These are phyloP conservation scores for Mycena alexandri DNA, from an alignment of 768 basidiomycete genomes.

Conservation along the genomic window DNA sequence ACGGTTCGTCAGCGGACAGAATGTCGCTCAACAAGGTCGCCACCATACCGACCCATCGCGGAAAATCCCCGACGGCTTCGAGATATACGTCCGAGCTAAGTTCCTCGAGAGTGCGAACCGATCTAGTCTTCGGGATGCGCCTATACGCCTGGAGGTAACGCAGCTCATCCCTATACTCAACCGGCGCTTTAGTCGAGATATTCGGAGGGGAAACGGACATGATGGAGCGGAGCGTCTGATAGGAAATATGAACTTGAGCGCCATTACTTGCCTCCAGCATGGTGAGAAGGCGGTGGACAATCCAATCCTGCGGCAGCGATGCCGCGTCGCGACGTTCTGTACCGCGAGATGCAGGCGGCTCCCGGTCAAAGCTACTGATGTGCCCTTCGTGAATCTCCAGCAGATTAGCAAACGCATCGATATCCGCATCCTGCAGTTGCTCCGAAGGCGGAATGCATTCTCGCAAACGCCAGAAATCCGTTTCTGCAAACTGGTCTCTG, in stretches of 20 bases:
- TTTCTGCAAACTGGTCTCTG: slow-evolving; percentile 61
- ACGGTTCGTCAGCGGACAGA: slow-evolving; percentile 65
- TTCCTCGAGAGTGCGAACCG: slow-evolving; percentile 53
- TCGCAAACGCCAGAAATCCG: slow-evolving; percentile 89
- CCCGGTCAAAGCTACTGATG: slow-evolving; percentile 71
- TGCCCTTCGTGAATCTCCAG: slow-evolving; percentile 70
- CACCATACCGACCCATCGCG: slow-evolving; percentile 72
- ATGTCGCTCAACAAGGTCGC: slow-evolving; percentile 70
- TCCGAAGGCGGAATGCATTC: slow-evolving; percentile 72
- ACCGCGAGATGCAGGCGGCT: slow-evolving; percentile 59
- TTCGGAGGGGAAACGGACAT: slow-evolving; percentile 58
- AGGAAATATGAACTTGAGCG: slow-evolving; percentile 67
- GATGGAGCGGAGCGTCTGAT: slow-evolving; percentile 72
- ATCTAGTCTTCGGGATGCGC: slow-evolving; percentile 48
- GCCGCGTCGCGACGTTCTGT: slow-evolving; percentile 51
- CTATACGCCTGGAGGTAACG: slow-evolving; percentile 63
- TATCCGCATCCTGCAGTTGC: slow-evolving; percentile 73
- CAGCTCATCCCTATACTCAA: slow-evolving; percentile 59
- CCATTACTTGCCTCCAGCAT: slow-evolving; percentile 69
- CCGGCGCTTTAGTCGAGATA: slow-evolving; percentile 47
- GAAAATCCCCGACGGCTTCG: slow-evolving; percentile 63
- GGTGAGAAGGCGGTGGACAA: slow-evolving; percentile 64
- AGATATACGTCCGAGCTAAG: slow-evolving; percentile 49
- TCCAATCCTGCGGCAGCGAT: slow-evolving; percentile 58
- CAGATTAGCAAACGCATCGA: slow-evolving; percentile 78